Evolutionary conservation across 768 basidiomycete species (phyloP), one percentile per base, ranked within the genome.

Genomic region (Cystobasidiopsis lactophilus): DNA sequence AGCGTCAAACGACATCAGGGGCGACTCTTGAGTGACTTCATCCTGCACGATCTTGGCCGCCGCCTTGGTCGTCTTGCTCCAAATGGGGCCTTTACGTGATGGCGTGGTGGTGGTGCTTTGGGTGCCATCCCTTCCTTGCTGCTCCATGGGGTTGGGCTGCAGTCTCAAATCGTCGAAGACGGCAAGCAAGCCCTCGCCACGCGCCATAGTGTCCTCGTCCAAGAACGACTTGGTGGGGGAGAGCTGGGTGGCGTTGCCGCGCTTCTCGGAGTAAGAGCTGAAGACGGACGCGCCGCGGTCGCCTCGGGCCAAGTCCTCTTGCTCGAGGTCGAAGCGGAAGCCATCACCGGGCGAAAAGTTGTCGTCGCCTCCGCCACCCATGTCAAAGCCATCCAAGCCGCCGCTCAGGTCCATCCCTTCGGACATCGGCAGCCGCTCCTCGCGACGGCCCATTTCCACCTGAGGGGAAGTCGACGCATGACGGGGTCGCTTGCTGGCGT

Each of bases 391-490:
- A 5, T 27, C 14, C 21, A 10, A 18, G 16, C 5, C 38, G 13
- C 11, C 33, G 26, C 23, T 21, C 7, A 49, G 29, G 21, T 50
- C 49, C 43, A 40, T 10, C 24, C 51, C 39, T 14, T 19, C 33
- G 14, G 35, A 40, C 16, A n/a, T 13, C 0, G 76, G 77, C 16
- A 75, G 61, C 9, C 33, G 33, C 59, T 80, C 81, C 16, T 74
- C 79, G 24, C 85, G 73, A 51, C 85, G 75, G 7, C 70, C 77
- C 55, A 77, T 72, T 63, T 86, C 84, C n/a, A 77, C 65, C 29
- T 72, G 71, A 33, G 68, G 69, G n/a, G n/a, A n/a, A n/a, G n/a
- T n/a, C 26, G 67, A 70, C 30, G 67, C 68, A 3, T 54, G 62
- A n/a, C 70, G 63, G 31, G 77, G 56, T 41, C 65, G 59, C 57